Conservation (phyloP, 495 filamentous ascomycete species). For the Acidomyces sp. region DNA sequence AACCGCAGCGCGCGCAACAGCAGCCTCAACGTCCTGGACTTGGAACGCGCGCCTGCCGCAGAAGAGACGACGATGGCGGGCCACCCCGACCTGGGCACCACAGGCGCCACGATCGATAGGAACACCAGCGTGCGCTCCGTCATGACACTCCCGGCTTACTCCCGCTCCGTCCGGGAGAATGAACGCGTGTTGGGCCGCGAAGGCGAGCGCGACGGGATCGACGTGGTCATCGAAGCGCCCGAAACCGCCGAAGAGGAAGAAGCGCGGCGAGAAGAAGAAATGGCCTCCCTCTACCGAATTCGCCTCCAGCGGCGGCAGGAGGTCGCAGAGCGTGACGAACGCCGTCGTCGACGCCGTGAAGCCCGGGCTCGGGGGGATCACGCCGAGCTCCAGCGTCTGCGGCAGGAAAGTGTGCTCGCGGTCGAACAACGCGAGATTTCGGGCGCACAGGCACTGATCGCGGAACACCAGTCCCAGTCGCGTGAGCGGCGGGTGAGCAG, state of each 20-base stretch:
- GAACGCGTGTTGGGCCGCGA: conserved; percentile 84
- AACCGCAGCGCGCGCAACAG: conserved; percentile 18
- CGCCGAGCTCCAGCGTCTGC: conserved; percentile 48
- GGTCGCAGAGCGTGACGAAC: conserved; percentile 60
- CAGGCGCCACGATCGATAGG: conserved; percentile 55
- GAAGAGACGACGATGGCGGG: conserved; percentile 1
- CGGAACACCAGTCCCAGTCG: conserved; percentile 51
- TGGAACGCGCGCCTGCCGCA: conserved; percentile 6
- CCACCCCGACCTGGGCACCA: no score
- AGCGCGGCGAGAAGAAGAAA: conserved; percentile 70
- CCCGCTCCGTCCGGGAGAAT: conserved; percentile 49
- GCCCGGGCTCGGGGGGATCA: conserved; percentile 58
- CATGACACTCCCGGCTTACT: conserved; percentile 81
- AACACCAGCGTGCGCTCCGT: conserved; percentile 80
- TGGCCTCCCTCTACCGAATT: conserved; percentile 86
- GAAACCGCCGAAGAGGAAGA: conserved; percentile 67
- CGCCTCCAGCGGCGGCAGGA: conserved; percentile 65
- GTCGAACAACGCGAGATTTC: conserved; percentile 8
- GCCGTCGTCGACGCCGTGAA: conserved; percentile 49
- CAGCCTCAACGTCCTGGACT: conserved; percentile 7
- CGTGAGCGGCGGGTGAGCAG: conserved; percentile 65
- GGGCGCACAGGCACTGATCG: conserved; percentile 34
- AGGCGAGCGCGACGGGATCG: conserved; percentile 78
- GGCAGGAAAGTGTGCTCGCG: conserved; percentile 30
- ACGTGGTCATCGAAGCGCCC: conserved; percentile 76